These are phyloP conservation scores for Cyamopsis tetragonoloba DNA, from an alignment of 306 rosid species.

Conservation along the genomic window DNA sequence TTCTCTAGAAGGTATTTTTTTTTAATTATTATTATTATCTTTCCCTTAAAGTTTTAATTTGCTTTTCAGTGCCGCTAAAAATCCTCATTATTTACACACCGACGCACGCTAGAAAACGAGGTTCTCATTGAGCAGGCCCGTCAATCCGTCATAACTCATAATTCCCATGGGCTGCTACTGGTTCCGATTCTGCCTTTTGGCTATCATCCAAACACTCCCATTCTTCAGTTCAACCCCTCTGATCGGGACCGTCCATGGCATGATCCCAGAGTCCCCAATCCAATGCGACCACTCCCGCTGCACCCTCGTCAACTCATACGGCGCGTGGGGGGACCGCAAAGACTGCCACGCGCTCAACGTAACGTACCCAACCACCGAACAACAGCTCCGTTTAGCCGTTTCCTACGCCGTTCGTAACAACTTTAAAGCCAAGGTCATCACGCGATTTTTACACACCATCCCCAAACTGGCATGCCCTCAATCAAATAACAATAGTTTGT, in stretches of 20 bases:
- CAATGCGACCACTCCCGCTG: conserved; percentile 47
- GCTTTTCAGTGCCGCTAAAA: too few species aligned
- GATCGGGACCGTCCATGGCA: conserved; percentile 22
- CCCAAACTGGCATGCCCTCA: conserved; percentile 60
- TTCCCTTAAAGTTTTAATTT: too few species aligned
- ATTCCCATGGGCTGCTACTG: too few species aligned
- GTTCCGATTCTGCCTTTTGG: too few species aligned
- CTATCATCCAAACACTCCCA: conserved; percentile 8
- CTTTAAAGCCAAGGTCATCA: conserved; percentile 53
- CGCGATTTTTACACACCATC: conserved; percentile 63
- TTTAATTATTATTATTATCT: too few species aligned
- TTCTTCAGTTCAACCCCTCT: not conserved
- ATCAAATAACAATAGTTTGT: not conserved
- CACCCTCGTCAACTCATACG: conserved; percentile 64
- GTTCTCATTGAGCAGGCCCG: too few species aligned
- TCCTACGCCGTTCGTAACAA: conserved; percentile 43
- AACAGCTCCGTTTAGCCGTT: conserved; percentile 49
- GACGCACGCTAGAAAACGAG: too few species aligned
- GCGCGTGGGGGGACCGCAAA: conserved; percentile 63
- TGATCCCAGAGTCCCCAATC: conserved; percentile 47
- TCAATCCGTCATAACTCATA: too few species aligned
- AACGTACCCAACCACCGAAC: conserved; percentile 55
- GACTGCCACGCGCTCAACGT: conserved; percentile 37
- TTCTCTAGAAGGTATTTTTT: too few species aligned
- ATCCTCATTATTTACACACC: too few species aligned